Evolutionary conservation across 305 asterid genomes (phyloP), one percentile per base, ranked within the genome.

Genomic region (Petunia hybrid): DNA sequence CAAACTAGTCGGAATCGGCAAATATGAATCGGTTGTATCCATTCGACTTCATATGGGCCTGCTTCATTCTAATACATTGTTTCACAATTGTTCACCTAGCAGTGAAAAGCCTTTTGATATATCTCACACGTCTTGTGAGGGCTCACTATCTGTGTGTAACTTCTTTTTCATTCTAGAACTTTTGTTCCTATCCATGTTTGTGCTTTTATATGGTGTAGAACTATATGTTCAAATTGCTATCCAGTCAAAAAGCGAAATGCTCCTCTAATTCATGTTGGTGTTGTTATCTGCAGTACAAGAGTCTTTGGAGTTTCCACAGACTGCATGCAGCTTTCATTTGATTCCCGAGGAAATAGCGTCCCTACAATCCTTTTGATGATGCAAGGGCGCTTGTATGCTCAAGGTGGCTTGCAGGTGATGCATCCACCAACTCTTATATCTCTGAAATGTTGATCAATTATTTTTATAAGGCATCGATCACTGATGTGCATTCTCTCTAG

Each of bases 271-370:
- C 45, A 73, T 48, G 10, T 3, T 51, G 35, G 31, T 77, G 80
- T 80, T 76, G 65, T 77, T 16, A 77, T 71, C 68, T 80, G 78
- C 80, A 95, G 99, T 82, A 89, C 97, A 13, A 85, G 97, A 85
- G 99, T 95, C 64, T 95, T 95, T 70, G 99, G 99, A 62, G 99
- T 95, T 80, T 95, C 99, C 10, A 92, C 98, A 4, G 94, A 95
- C 79, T 95, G 97, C 4, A 95, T 95, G 99, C 99, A 95, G 85
- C 95, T 93, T 43, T 93, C 98, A 42, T 95, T 89, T 55, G 99
- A 95, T 83, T 79, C 90, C 62, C 86, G 97, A 86, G 98, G 98
- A 43, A 95, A 95, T 77, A 90, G 97, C 14, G 97, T 95, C 82
- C 99, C 99, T 1, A 93, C 97, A 22, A 93, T 95, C 83, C 94